A percentile compares a stretch with the other conserved stretches of the same genome.
Evolutionary conservation across 805 yeast species (phyloP).

Genomic region (Maudiozyma serrabonitensis): DNA sequence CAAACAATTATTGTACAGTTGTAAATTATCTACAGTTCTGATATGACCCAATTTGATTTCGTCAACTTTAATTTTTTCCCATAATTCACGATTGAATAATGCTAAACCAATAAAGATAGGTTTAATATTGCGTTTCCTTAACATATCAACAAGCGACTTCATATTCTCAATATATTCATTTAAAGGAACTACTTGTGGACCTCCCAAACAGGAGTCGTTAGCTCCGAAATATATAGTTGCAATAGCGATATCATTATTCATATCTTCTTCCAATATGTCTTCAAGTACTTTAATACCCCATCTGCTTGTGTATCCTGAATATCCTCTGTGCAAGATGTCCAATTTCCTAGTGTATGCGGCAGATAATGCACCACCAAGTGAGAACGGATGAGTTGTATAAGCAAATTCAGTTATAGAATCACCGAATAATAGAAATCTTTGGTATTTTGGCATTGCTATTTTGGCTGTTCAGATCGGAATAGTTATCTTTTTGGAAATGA

Average conservation of each 20-base stretch:
- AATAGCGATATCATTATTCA: conserved; percentile 32
- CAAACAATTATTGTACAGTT: conserved; percentile 43
- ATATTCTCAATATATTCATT: conserved; percentile 42
- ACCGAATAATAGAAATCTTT: conserved; percentile 32
- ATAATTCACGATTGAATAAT: conserved; percentile 37
- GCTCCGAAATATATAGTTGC: conserved; percentile 70
- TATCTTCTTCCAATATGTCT: conserved; percentile 42
- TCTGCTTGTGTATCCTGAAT: conserved; percentile 61
- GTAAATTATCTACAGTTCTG: conserved; percentile 39
- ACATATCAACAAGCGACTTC: conserved; percentile 32
- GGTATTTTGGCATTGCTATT: conserved; percentile 2
- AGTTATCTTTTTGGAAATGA: background rate
- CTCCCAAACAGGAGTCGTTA: conserved; percentile 52
- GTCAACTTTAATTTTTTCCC: conserved; percentile 29
- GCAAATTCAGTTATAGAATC: conserved; percentile 33
- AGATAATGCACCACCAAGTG: conserved; percentile 42
- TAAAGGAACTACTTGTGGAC: conserved; percentile 42
- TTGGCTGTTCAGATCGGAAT: background rate
- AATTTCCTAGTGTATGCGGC: conserved; percentile 48
- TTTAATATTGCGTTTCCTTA: conserved; percentile 35
- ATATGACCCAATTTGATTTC: conserved; percentile 33
- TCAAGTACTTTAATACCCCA: conserved; percentile 45
- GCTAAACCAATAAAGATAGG: conserved; percentile 58
- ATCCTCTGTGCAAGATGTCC: conserved; percentile 69
- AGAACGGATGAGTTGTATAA: conserved; percentile 36